Evolutionary conservation across 768 basidiomycete genomes (phyloP).

Genomic region (Mycena olivaceomarginata): DNA sequence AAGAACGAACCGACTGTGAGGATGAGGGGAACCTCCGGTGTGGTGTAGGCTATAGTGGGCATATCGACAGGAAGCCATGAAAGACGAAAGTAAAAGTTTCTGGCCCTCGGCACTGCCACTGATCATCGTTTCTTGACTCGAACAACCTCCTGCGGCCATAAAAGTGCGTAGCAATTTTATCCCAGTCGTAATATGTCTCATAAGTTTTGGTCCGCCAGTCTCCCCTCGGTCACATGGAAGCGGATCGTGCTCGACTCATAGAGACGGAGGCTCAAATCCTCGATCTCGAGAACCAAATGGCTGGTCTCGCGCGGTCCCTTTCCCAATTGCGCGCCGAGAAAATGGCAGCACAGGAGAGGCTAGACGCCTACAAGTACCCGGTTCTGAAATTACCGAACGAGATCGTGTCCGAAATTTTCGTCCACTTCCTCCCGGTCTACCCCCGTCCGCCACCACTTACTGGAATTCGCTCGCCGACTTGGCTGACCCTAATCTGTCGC

Average conservation of each 20-base stretch:
- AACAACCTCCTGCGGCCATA: no score
- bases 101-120: no score
- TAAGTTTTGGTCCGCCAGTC: no score
- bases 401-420: not conserved
- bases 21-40: constrained; percentile 58
- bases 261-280: not conserved
- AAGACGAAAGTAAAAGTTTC: not conserved
- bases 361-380: not conserved
- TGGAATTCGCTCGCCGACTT: not conserved
- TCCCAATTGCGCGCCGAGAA: no score
- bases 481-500: not conserved
- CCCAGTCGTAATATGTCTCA: no score
- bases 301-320: no score
- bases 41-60: constrained; percentile 48
- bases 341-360: not conserved
- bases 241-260: not conserved
- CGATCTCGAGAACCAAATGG: no score
- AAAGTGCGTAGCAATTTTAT: no score
- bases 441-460: not conserved
- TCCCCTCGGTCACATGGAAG: no score
- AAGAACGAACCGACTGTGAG: constrained; percentile 73
- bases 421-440: not conserved
- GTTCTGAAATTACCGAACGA: not conserved
- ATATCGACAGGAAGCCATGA: constrained; percentile 25
- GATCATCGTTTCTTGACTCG: no score